These are phyloP conservation scores for Trichoderma gracile DNA, from an alignment of 2,329 filamentous ascomycete genomes.

Conservation along the genomic window DNA sequence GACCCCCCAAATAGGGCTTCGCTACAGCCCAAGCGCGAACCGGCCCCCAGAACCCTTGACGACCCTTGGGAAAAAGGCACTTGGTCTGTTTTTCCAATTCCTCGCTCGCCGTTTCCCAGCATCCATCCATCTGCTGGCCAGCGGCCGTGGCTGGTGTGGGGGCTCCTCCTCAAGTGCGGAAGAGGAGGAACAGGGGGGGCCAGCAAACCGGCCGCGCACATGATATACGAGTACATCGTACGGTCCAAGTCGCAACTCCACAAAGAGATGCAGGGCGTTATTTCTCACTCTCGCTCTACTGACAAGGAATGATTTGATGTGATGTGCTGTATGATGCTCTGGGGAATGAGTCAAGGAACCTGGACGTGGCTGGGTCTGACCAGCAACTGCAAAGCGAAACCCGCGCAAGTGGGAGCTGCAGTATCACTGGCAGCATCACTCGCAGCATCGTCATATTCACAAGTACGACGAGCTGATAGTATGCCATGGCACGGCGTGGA, in stretches of 20 bases:
- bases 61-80: not conserved
- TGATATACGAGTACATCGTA: no score
- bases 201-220: not conserved
- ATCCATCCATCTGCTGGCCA: not conserved
- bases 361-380: not conserved
- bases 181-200: not conserved
- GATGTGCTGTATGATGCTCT: no score
- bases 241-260: not conserved
- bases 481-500: no score
- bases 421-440: not conserved
- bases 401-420: not conserved
- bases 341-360: not conserved
- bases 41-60: not conserved
- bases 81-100: not conserved
- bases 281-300: no score
- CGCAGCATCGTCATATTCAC: no score
- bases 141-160: slow-evolving; percentile 1
- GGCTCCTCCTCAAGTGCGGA: not conserved
- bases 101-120: not conserved
- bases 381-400: not conserved
- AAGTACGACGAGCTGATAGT: no score
- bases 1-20: slow-evolving; percentile 5
- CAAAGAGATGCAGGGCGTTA: no score
- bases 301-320: no score
- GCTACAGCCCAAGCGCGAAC: slow-evolving; percentile 8